Percentiles rank a stretch among this genome's conserved stretches.
Evolutionary conservation across 768 basidiomycete genomes (phyloP).

Genomic region (Lactarius pseudohatsudake): DNA sequence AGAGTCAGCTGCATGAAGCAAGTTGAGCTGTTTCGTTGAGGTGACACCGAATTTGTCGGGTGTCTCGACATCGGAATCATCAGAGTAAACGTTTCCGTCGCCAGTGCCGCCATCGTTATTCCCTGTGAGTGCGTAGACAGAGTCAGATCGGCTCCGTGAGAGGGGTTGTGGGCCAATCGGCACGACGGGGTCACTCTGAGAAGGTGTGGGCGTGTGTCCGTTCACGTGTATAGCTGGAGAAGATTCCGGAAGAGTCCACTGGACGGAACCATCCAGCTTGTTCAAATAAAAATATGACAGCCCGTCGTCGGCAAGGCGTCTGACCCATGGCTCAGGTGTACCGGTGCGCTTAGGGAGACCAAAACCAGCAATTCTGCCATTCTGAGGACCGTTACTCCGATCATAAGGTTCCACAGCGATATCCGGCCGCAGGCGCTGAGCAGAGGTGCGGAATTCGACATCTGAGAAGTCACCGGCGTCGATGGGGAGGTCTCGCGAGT

Average conservation of each 20-base stretch:
- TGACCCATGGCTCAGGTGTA: constrained; percentile 82
- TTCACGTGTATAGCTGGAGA: constrained; percentile 22
- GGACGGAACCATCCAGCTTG: constrained; percentile 61
- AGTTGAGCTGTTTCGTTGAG: constrained; percentile 21
- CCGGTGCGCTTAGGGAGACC: constrained; percentile 57
- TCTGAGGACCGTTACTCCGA: constrained; percentile 22
- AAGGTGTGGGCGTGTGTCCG: constrained; percentile 10
- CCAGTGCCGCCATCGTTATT: constrained; percentile 38
- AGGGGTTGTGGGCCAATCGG: constrained; percentile 14
- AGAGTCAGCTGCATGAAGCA: constrained; percentile 6
- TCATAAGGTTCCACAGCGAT: constrained; percentile 44
- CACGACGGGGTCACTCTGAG: constrained; percentile 8
- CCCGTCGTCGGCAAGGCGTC: constrained; percentile 79
- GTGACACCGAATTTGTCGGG: constrained; percentile 36
- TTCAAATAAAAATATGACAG: constrained; percentile 79
- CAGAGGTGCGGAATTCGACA: constrained; percentile 57
- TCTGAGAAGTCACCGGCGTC: constrained; percentile 67
- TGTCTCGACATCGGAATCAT: constrained; percentile 73
- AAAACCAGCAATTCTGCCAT: constrained; percentile 48
- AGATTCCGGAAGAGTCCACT: constrained; percentile 65
- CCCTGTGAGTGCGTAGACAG: constrained; percentile 34
- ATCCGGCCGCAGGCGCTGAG: constrained; percentile 55
- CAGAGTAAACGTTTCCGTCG: constrained; percentile 70
- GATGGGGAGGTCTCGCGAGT: constrained; percentile 78
- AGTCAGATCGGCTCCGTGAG: constrained; percentile 38